Evolutionary conservation across 2,329 filamentous ascomycete genomes (phyloP), one percentile per base, ranked within the genome.

Genomic region (Daldinia sp.): DNA sequence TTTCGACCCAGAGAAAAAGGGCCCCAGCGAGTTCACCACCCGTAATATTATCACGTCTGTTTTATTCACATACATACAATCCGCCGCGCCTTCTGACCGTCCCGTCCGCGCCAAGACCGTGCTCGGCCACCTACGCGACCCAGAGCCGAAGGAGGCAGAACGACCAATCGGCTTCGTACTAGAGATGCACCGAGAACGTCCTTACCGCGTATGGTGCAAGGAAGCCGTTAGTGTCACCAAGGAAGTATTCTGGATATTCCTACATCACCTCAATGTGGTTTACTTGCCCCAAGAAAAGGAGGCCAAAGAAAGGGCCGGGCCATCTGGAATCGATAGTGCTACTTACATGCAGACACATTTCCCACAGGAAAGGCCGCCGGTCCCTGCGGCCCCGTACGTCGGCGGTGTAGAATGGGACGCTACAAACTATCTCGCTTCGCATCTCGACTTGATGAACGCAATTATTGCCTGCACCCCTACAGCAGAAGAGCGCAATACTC

Each of bases 211-310:
- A 2, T 99, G 94, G 94, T 93, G 90, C 78, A 95, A 94, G 77
- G 95, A 99, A 78, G 88, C 94, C 15, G 89, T 90, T 62, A 94
- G 91, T 71, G 94, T 98, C 48, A 97, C 94, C 39, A 97, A 97
- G 77, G 94, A 99, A 76, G 94, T 98, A 25, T 99, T 99, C 76
- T 99, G 94, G 94, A 98, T 98, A 75, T 99, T 98, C 80, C 83
- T 98, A 55, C 94, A 98, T 77, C 91, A 96, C 70, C 83, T 96
- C 60, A 98, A 98, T 72, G 89, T 97, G 45, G 85, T 98, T 34
- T 85, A 92, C 19, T 77, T 91, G 30, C 86, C 89, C 1, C 72
- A 78, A 30, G 80, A 81, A 43, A 77, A 77, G 69, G 75, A 77
- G 45, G 62, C 63, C 32, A 72, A 72, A 51, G 73, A 57, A 67